Evolutionary conservation across 176 grass and related monocot genomes (phyloP), one percentile per base, ranked within the genome.

Genomic region (Tuctoria greenei): DNA sequence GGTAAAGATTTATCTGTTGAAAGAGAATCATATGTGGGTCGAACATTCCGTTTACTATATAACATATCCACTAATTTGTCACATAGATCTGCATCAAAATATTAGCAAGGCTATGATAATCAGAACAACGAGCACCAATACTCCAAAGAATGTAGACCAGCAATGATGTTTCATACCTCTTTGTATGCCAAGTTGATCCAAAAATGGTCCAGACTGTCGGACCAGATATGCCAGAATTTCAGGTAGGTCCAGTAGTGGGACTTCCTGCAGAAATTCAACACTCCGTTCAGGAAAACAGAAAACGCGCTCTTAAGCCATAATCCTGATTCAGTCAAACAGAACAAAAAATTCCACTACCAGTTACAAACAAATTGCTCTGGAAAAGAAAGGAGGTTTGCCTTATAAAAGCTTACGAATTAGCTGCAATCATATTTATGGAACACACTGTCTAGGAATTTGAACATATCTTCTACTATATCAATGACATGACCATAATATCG

Each of bases 111-210:
- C 34, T 63, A 54, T 69, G 58, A 77, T 67, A 17, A 6, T 62
- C 60, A 55, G 23, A 23, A 67, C 31, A 7, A 38, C 31, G 27
- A 18, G 46, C 4, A 45, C 35, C 62, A 85, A 77, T n/a, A 70
- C 9, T 63, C 12, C 11, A 43, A 15, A 38, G 14, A 83, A 14
- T 45, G 40, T 1, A 59, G 34, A 55, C 38, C 4, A 77, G 64
- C 47, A 67, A 6, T 63, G 5, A 77, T 69, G 54, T 67, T 64
- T 27, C 10, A 20, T 85, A 97, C 93, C 93, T 89, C 82, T 73
- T 70, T 58, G 74, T 65, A 97, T 65, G 69, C 90, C 88, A 75
- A 97, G 78, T 84, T 97, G 90, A 74, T 97, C 88, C 78, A 97
- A 75, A 66, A 97, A 87, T 83, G 93, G 86, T 37, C 88, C 88